Evolutionary conservation across 495 filamentous ascomycete genomes (phyloP), one percentile per base, ranked within the genome.

Genomic region (Daldinia grandis): DNA sequence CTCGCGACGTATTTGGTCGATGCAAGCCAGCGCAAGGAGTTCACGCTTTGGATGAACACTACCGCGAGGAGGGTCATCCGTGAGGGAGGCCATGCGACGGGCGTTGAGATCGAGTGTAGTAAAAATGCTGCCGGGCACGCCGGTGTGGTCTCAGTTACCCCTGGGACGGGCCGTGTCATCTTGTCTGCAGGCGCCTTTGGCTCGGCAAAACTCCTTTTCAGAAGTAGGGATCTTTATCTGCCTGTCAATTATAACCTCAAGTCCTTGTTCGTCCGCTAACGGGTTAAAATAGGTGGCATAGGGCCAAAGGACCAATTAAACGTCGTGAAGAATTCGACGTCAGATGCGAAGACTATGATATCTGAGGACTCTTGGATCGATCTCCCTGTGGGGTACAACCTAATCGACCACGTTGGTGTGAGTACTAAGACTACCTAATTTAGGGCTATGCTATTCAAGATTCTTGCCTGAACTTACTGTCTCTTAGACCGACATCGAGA

Each of bases 1-100:
- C 74, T 90, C 49, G 85, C 86, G 12, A 90, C 88, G 4, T 91
- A 91, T 71, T 81, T 91, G 0, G 83, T 87, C 31, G 81, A 82
- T 17, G 88, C 88, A 5, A 79, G 83, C 62, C 74, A 78, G 27
- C 76, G 83, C 58, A 68, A 78, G 19, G 89, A 90, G 77, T 90
- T 92, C 78, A 80, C 84, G n/a, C 80, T 92, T 55, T 81, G 82
- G 69, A 81, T 86, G 61, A 84, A 87, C 62, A 86, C 87, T 30
- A 85, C 83, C 42, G 88, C 89, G 31, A 78, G 83, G 51, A 81
- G 89, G 24, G 79, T 91, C 28, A 75, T 89, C 25, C 86, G 88
- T 15, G 82, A 78, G n/a, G 85, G 85, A 6, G 79, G 81, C 50
- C 78, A 80, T 12, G 81, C 86, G 31, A 88, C 85, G 14, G 88